Evolutionary conservation across 345 rosid species (phyloP).

Genomic region (Noccaea caerulescens): DNA sequence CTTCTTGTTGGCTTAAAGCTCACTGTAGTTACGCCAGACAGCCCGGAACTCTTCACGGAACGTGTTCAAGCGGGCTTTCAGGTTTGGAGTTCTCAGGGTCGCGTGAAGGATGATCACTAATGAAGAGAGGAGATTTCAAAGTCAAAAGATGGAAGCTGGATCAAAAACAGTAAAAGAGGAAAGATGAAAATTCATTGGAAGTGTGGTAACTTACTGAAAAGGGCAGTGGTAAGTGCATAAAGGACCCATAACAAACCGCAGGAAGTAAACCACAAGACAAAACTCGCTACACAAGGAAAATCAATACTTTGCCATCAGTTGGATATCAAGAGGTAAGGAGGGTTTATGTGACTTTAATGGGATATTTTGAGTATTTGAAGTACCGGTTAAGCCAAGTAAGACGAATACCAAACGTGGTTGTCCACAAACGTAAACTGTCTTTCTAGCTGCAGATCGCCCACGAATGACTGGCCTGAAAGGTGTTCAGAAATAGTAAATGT

Average conservation of each 20-base stretch:
- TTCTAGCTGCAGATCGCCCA: slow-evolving; percentile 43
- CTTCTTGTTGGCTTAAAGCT: slow-evolving; percentile 23
- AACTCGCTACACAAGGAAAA: slow-evolving; percentile 35
- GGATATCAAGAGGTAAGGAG: slow-evolving; percentile 6
- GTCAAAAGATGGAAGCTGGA: background rate
- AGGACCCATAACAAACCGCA: slow-evolving; percentile 44
- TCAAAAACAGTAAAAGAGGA: background rate
- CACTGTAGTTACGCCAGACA: slow-evolving; percentile 50
- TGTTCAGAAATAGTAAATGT: background rate
- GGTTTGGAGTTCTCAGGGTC: slow-evolving; percentile 47
- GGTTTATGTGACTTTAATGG: background rate
- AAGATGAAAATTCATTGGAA: background rate
- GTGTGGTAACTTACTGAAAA: slow-evolving; percentile 37
- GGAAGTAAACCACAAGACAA: slow-evolving; percentile 43
- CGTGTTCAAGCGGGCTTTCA: slow-evolving; percentile 48
- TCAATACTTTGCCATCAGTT: slow-evolving; percentile 29
- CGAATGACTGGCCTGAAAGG: slow-evolving; percentile 47
- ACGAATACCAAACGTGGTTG: slow-evolving; percentile 46
- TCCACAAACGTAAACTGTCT: slow-evolving; percentile 45
- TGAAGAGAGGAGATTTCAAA: background rate
- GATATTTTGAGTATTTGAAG: background rate
- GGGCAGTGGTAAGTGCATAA: slow-evolving; percentile 40
- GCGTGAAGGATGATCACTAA: slow-evolving; percentile 46
- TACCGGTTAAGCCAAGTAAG: slow-evolving; percentile 42
- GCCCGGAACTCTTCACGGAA: slow-evolving; percentile 50